Percentiles rank a stretch among this genome's conserved stretches.
Conservation (phyloP, 805 yeast species). For the Kazachstania africana region DNA sequence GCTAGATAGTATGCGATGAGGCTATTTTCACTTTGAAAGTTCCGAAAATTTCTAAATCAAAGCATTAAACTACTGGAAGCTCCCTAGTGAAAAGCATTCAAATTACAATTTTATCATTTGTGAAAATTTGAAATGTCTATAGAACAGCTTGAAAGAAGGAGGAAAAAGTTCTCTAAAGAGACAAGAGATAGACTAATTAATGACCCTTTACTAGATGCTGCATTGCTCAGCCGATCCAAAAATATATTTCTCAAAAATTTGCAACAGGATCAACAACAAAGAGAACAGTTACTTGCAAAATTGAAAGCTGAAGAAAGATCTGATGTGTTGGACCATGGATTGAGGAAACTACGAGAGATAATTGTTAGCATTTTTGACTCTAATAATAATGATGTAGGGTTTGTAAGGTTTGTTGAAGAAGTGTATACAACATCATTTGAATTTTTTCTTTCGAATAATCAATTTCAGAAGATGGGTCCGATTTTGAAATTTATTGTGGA, state of each 20-base stretch:
- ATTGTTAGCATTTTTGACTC: slow-evolving; percentile 10
- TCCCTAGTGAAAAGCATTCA: too few relatives aligned
- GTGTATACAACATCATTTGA: slow-evolving; percentile 12
- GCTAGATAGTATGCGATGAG: too few relatives aligned
- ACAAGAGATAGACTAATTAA: slow-evolving; percentile 14
- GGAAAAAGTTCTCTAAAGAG: slow-evolving; percentile 24
- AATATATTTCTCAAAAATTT: slow-evolving; percentile 33
- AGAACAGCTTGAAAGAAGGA: slow-evolving; percentile 24
- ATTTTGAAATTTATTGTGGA: too few relatives aligned
- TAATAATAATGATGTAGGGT: slow-evolving; percentile 6
- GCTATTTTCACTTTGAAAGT: too few relatives aligned
- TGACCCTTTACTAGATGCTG: slow-evolving; percentile 29
- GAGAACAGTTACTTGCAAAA: slow-evolving; percentile 30
- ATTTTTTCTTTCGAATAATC: slow-evolving; percentile 5
- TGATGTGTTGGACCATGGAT: slow-evolving; percentile 25
- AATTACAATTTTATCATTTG: too few relatives aligned
- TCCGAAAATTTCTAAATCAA: too few relatives aligned
- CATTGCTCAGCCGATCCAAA: slow-evolving; percentile 55
- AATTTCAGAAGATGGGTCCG: slow-evolving; percentile 9
- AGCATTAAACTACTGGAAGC: too few relatives aligned
- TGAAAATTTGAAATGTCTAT: too few relatives aligned
- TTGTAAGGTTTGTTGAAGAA: slow-evolving; percentile 7
- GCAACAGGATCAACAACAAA: slow-evolving; percentile 32
- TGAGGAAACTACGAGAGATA: slow-evolving; percentile 18
- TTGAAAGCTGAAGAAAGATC: slow-evolving; percentile 19